These are phyloP conservation scores for Flaveria sonorensis DNA, from an alignment of 129 eudicot species.

Conservation along the genomic window DNA sequence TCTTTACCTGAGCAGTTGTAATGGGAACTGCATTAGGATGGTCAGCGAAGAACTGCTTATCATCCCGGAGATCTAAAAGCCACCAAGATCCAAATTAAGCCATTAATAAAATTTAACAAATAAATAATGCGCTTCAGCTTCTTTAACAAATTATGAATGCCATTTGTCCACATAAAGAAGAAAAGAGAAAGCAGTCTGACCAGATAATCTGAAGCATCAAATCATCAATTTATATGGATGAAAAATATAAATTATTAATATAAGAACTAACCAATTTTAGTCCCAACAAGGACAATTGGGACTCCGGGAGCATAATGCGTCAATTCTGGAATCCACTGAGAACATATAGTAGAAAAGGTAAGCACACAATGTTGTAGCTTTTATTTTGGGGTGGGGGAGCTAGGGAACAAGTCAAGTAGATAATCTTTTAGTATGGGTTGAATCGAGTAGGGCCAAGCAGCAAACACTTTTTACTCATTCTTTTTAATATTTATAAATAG, in stretches of 20 bases:
- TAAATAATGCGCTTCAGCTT: not conserved
- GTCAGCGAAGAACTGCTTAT: slow-evolving; percentile 51
- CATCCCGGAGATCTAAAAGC: slow-evolving; percentile 55
- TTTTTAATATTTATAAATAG: not conserved
- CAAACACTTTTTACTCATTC: not conserved
- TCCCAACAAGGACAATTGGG: slow-evolving; percentile 59
- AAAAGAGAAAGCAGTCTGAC: slow-evolving; percentile 6
- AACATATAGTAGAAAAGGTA: not conserved
- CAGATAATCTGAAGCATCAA: slow-evolving; percentile 4
- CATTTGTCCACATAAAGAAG: slow-evolving; percentile 1
- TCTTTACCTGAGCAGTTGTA: slow-evolving; percentile 53
- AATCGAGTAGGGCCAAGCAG: not conserved
- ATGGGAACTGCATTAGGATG: slow-evolving; percentile 64
- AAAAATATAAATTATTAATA: not conserved
- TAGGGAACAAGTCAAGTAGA: not conserved
- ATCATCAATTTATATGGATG: not conserved
- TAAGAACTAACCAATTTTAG: slow-evolving; percentile 46
- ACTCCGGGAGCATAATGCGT: slow-evolving; percentile 62
- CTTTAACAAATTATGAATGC: not conserved
- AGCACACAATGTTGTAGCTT: not conserved
- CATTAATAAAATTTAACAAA: slow-evolving; percentile 3
- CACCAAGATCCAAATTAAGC: slow-evolving; percentile 22
- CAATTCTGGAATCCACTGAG: slow-evolving; percentile 61
- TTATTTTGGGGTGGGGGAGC: not conserved
- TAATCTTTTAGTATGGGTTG: not conserved